Evolutionary conservation across 495 filamentous ascomycete genomes (phyloP), one percentile per base, ranked within the genome.

Genomic region (Xylaria acuta): DNA sequence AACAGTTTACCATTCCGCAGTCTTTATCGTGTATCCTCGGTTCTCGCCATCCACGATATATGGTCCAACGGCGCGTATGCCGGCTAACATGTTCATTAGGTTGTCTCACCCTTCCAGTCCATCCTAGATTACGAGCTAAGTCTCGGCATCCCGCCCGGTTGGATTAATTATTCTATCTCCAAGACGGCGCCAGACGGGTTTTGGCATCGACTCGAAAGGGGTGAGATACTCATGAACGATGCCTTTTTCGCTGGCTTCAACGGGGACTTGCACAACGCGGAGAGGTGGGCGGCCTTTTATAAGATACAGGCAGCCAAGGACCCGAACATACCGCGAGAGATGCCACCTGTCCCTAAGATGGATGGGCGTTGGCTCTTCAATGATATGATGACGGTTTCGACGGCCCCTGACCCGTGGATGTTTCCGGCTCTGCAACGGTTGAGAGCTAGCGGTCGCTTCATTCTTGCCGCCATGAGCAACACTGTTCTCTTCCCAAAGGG

Each of bases 121-220:
- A 98, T 99, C 77, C 85, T 95, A 67, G 89, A 96, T 80, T 98
- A 97, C 80, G 96, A 98, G 79, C 79, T 89, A 40, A 83, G 86
- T 69, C 83, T 92, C 59, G 82, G 85, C 34, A 94, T 99, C 66
- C 95, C 94, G 1, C 84, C 88, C 18, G 94, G 94, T 78, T 99
- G 93, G 91, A 86, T 99, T 72, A 98, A 98, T 82, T 90, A 91
- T 85, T 91, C 92, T 77, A 97, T 98, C 79, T 93, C 92, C 32
- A 86, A 86, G 58, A 88, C 90, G 54, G 87, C 89, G 1, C 94
- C 95, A n/a, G 82, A 88, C 65, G 96, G 96, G 34, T 91, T 89
- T 81, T 99, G 96, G 96, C 93, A 97, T 77, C 88, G 84, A 49
- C 85, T 96, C 40, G 94, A 97, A 77, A 89, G 89, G 14, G 92